Evolutionary conservation across 192 early-diverging fungal genomes (phyloP).

Genomic region (Coemansia sp.): DNA sequence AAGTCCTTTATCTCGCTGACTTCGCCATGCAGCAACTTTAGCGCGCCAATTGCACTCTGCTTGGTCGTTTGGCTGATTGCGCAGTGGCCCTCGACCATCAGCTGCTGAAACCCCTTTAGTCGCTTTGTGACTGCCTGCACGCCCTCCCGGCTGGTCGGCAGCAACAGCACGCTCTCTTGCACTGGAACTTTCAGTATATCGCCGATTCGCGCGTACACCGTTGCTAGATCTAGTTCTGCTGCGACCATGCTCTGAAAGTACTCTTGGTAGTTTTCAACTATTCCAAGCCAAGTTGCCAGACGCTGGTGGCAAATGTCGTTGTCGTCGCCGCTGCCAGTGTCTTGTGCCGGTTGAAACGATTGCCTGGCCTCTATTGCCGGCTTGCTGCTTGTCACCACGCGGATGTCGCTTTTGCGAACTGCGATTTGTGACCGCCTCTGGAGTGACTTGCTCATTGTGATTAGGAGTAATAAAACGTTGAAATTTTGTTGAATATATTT

Average conservation of each 20-base stretch:
- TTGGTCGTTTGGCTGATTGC: constrained; percentile 31
- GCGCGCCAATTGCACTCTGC: constrained; percentile 15
- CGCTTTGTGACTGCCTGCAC: constrained; percentile 21
- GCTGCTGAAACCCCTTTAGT: constrained; percentile 44
- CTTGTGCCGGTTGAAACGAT: constrained; percentile 24
- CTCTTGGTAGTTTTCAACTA: constrained; percentile 40
- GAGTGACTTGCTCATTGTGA: constrained; percentile 9
- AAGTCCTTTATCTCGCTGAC: constrained; percentile 2
- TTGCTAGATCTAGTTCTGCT: constrained; percentile 47
- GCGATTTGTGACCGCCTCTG: constrained; percentile 14
- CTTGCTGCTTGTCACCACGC: constrained; percentile 17
- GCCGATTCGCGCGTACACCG: constrained; percentile 49
- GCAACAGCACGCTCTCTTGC: constrained; percentile 27
- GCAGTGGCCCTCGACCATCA: constrained; percentile 45
- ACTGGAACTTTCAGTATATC: constrained; percentile 41
- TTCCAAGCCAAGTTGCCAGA: constrained; percentile 35
- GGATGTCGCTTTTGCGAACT: constrained; percentile 51
- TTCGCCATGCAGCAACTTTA: constrained; percentile 11
- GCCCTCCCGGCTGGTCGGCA: constrained; percentile 21
- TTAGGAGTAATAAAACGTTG: not conserved
- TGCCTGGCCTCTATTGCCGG: not conserved
- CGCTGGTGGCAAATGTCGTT: constrained; percentile 45
- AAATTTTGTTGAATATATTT: too few species aligned
- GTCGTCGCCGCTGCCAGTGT: constrained; percentile 33
- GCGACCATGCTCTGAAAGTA: constrained; percentile 50